Conservation (phyloP, 306 rosid genomes). For the Carpinus fangiana region DNA sequence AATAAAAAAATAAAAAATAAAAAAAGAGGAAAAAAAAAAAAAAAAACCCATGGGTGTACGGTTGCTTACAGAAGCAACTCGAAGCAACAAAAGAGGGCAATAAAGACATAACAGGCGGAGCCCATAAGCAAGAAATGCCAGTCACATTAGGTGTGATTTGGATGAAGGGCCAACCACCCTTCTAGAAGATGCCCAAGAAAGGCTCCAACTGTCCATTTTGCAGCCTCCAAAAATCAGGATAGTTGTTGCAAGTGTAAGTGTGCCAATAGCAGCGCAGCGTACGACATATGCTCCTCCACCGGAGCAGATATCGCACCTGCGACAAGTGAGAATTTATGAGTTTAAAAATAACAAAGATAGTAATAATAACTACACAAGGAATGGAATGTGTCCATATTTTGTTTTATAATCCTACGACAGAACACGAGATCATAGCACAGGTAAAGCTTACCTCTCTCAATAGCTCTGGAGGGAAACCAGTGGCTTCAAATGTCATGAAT, state of each 20-base stretch:
- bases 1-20: constrained; percentile 42
- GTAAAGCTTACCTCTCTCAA: constrained; percentile 82
- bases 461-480: constrained; percentile 94
- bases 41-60: constrained; percentile 72
- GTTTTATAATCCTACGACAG: constrained; percentile 26
- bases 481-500: constrained; percentile 81
- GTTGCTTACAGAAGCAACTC: constrained; percentile 99
- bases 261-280: constrained; percentile 99
- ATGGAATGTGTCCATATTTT: constrained; percentile 40
- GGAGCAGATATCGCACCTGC: constrained; percentile 99
- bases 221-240: constrained; percentile 98
- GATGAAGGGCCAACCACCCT: constrained; percentile 88
- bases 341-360: constrained; percentile 51
- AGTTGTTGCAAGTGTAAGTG: constrained; percentile 91
- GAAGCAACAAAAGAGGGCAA: constrained; percentile 94
- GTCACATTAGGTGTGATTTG: constrained; percentile 95
- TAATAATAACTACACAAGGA: constrained; percentile 19
- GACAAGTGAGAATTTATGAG: constrained; percentile 92
- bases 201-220: constrained; percentile 98
- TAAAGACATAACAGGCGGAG: constrained; percentile 85
- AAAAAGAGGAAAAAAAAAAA: constrained; percentile 36
- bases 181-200: constrained; percentile 94
- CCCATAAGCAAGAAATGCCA: constrained; percentile 95
- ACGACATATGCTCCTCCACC: constrained; percentile 99
- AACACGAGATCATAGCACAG: constrained; percentile 20